Percentiles rank a stretch among this genome's conserved stretches.
These are phyloP conservation scores for Pythium dissimile DNA, from an alignment of 352 stramenopile genomes.

Conservation along the genomic window DNA sequence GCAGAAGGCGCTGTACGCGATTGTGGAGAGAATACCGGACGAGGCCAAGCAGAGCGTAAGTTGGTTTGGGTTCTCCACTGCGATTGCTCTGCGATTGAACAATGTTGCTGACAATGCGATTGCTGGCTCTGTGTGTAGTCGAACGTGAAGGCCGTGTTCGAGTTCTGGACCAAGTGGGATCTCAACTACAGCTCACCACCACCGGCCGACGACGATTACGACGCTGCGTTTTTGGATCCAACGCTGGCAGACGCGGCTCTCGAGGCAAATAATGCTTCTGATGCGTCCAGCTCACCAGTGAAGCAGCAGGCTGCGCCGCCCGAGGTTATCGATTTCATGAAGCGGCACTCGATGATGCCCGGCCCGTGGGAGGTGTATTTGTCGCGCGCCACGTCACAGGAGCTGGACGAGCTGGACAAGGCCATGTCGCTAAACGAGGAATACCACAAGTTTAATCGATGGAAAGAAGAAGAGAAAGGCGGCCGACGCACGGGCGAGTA, in stretches of 20 bases:
- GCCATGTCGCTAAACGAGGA: conserved; percentile 68
- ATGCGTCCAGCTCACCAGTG: conserved; percentile 65
- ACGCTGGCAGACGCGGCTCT: conserved; percentile 57
- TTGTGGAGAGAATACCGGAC: conserved; percentile 59
- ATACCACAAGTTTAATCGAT: conserved; percentile 78
- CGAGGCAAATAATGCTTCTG: conserved; percentile 51
- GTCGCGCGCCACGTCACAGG: conserved; percentile 50
- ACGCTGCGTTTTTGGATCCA: conserved; percentile 30
- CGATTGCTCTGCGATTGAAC: neutral
- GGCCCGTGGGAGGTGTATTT: conserved; percentile 83
- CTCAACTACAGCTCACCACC: conserved; percentile 54
- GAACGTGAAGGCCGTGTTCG: conserved; percentile 71
- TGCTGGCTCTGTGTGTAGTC: conserved; percentile 26
- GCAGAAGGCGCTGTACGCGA: conserved; percentile 55
- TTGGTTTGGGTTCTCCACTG: conserved; percentile 15
- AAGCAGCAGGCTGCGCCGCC: conserved; percentile 61
- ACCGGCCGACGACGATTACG: conserved; percentile 26
- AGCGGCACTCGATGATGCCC: conserved; percentile 63
- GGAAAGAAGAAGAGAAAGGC: conserved; percentile 67
- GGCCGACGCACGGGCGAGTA: conserved; percentile 65
- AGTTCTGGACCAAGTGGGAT: conserved; percentile 83
- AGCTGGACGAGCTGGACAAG: conserved; percentile 69
- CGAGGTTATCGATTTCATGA: conserved; percentile 79
- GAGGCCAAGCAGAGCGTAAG: conserved; percentile 67
- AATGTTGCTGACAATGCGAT: neutral